phyloP scores from a whole-genome alignment of 768 basidiomycete species.

The Suillus variegatus region DNA sequence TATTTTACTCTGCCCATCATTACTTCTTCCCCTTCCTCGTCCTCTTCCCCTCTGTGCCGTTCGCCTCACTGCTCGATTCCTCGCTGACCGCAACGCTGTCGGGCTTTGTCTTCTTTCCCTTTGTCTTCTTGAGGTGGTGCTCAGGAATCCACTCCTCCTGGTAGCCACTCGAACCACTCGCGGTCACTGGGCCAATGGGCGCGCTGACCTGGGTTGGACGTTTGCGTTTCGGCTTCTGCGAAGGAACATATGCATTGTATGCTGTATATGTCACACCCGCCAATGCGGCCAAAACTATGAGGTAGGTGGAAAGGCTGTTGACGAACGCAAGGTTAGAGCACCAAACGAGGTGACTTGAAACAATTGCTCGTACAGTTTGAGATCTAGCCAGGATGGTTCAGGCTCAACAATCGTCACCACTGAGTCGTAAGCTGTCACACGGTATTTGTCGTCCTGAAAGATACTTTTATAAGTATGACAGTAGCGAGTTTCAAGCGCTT shows the following conservation, averaged over 20 bases:
- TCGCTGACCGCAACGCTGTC: slow-evolving; percentile 56
- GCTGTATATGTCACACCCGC: slow-evolving; percentile 64
- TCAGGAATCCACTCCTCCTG: slow-evolving; percentile 94
- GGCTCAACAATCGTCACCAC: slow-evolving; percentile 82
- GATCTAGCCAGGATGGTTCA: slow-evolving; percentile 72
- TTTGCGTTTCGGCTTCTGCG: slow-evolving; percentile 48
- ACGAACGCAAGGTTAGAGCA: slow-evolving; percentile 1
- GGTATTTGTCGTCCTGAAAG: slow-evolving; percentile 54
- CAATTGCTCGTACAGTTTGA: slow-evolving; percentile 65
- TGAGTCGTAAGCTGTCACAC: slow-evolving; percentile 71
- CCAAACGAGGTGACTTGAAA: not conserved
- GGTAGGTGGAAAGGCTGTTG: slow-evolving; percentile 64
- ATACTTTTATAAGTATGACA: not conserved
- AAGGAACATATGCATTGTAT: slow-evolving; percentile 64
- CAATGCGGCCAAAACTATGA: slow-evolving; percentile 63
- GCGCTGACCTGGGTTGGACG: slow-evolving; percentile 47
- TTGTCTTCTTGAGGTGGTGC: slow-evolving; percentile 76
- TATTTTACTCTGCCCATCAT: slow-evolving; percentile 5
- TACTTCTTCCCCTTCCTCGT: slow-evolving; percentile 55
- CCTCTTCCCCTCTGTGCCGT: slow-evolving; percentile 51
- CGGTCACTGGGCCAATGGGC: slow-evolving; percentile 59
- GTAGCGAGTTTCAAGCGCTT: slow-evolving; percentile 20
- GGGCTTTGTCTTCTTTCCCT: slow-evolving; percentile 48
- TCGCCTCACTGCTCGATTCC: slow-evolving; percentile 68
- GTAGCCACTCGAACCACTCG: slow-evolving; percentile 69